These are phyloP conservation scores for Salix viminalis DNA, from an alignment of 345 rosid species.

Conservation along the genomic window DNA sequence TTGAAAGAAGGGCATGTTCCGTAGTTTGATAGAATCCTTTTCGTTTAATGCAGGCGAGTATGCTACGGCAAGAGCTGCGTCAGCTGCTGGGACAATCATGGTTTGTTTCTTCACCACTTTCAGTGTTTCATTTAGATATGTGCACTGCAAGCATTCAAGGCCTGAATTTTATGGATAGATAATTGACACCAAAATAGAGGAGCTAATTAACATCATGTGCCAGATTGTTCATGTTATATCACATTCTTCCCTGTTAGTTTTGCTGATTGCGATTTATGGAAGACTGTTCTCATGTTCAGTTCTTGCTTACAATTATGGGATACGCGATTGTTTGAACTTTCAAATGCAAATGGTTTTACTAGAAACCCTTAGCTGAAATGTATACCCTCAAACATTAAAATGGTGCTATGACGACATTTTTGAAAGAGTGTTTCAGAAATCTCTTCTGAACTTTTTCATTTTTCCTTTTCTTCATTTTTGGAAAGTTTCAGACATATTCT, in stretches of 20 bases:
- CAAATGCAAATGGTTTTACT: neutral
- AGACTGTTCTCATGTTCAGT: neutral
- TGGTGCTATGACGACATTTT: neutral
- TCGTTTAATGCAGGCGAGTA: slow-evolving; percentile 64
- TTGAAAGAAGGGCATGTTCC: neutral
- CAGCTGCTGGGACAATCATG: slow-evolving; percentile 87
- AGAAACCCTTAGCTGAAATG: neutral
- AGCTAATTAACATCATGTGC: neutral
- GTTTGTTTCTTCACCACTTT: slow-evolving; percentile 34
- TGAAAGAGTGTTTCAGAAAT: neutral
- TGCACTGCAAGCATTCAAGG: neutral
- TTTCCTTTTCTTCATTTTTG: neutral
- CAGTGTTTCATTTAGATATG: neutral
- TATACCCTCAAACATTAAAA: neutral
- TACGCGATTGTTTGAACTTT: neutral
- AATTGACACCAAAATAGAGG: neutral
- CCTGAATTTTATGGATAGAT: neutral
- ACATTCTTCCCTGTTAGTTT: neutral
- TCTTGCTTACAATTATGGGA: neutral
- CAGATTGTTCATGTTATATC: neutral
- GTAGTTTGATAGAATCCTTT: neutral
- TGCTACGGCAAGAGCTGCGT: slow-evolving; percentile 89
- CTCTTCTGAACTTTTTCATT: neutral
- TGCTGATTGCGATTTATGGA: neutral
- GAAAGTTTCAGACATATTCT: neutral